Evolutionary conservation across 78 protist species (phyloP).

Genomic region (Paulinella micropora): DNA sequence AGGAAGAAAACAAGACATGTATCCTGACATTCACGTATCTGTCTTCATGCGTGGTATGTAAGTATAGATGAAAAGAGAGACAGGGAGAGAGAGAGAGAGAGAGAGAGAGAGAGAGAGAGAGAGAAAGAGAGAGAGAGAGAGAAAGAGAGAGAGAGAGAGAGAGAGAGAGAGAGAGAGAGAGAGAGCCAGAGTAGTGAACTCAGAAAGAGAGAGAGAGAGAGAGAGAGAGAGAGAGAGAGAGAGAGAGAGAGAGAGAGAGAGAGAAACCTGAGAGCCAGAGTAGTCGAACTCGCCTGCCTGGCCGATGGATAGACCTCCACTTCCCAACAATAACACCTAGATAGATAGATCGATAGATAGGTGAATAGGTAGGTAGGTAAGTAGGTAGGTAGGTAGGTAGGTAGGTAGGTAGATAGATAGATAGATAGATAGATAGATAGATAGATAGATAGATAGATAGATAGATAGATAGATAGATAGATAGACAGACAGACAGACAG

Average conservation of each 20-base stretch:
- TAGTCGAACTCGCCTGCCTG: conserved; percentile 99
- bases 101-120: no score
- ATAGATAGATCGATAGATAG: neutral
- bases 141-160: no score
- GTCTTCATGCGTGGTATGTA: neutral
- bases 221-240: no score
- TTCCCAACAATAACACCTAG: neutral
- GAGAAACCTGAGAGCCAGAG: conserved; percentile 74
- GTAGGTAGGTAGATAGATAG: neutral
- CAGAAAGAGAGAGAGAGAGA: no score
- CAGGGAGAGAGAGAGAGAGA: no score
- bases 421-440: neutral
- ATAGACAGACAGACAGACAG: neutral
- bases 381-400: neutral
- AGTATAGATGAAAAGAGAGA: neutral
- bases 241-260: no score
- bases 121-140: no score
- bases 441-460: neutral
- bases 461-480: neutral
- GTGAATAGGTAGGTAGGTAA: neutral
- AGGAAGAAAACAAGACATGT: neutral
- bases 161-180: no score
- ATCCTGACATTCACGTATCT: neutral
- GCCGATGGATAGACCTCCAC: conserved; percentile 60
- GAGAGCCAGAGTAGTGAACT: no score